Base-by-base conservation (phyloP, 371 early-diverging fungal genomes). In the Choanephora cucurbitarum region DNA sequence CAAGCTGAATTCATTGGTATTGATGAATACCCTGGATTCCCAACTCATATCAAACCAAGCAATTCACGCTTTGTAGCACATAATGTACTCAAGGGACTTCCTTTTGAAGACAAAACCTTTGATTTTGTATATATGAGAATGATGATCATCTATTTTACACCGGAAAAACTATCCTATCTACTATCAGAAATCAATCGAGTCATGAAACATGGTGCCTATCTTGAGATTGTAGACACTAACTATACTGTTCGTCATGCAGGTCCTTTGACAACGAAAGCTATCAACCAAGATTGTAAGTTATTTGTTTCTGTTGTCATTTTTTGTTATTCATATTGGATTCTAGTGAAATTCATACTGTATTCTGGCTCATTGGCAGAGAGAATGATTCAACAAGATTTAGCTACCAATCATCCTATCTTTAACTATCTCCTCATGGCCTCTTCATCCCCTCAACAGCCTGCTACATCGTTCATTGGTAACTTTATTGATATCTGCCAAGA, bases 71-170 rank as follows among this genome's bases (percentile, higher is more conserved):
- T 85, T 57, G 60, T 64, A 24, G 67, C 75, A 19, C 77, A 80
- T 40, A 69, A 83, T 42, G 66, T 83, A 9, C 57, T 79, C 5
- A 67, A 75, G 11, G 76, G 79, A 6, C 55, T 85, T 23, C 80
- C 85, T 2, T 85, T 75, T 64, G 58, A 72, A 7, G 80, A 79
- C 45, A 67, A 69, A 33, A 46, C 64, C 28, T 80, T 85, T 59
- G 85, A 85, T 53, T 85, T 70, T 55, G 62, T 85, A 31, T 73
- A 79, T 60, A 73, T 81, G 69, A 70, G 84, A 24, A 46, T 67
- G 46, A 72, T 83, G 56, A 49, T 80, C 1, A 44, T 64, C 6
- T 72, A 70, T 18, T 59, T 81, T 45, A 72, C 79, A 5, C 63
- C 64, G 0, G 62, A 68, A 15, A 60, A 81, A 21, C 60, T 75